A percentile compares a stretch with the other conserved stretches of the same genome.
phyloP scores from a whole-genome alignment of 345 rosid genomes.

The Eucalyptus coolabah region DNA sequence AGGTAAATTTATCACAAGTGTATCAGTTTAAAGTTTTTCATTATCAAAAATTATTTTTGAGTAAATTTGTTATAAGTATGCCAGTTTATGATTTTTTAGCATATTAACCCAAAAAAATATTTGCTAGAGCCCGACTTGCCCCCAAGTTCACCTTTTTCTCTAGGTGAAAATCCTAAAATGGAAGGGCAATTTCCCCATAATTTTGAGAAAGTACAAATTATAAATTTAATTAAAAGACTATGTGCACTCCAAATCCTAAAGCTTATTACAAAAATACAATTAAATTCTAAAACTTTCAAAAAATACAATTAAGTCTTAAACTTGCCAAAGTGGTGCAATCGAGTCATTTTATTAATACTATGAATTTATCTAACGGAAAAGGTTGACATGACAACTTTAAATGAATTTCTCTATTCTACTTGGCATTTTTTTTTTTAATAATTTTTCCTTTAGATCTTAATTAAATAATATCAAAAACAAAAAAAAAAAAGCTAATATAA shows the following conservation, averaged over 20 bases:
- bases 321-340: accelerated
- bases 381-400: accelerated
- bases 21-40: too few species aligned
- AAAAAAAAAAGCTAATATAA: too few species aligned
- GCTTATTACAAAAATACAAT: too few species aligned
- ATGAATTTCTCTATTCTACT: too few species aligned
- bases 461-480: too few species aligned
- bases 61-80: too few species aligned
- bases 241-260: too few species aligned
- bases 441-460: too few species aligned
- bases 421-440: too few species aligned
- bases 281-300: accelerated
- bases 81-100: too few species aligned
- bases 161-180: neutral
- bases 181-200: neutral
- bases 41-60: too few species aligned
- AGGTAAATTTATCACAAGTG: too few species aligned
- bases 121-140: accelerated
- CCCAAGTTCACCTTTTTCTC: neutral
- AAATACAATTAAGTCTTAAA: accelerated
- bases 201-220: neutral
- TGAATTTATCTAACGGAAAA: accelerated
- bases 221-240: accelerated
- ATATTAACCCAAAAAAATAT: neutral
- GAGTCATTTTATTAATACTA: accelerated